Evolutionary conservation across 495 filamentous ascomycete genomes (phyloP).

Genomic region (Beverwykella pulmonaria): DNA sequence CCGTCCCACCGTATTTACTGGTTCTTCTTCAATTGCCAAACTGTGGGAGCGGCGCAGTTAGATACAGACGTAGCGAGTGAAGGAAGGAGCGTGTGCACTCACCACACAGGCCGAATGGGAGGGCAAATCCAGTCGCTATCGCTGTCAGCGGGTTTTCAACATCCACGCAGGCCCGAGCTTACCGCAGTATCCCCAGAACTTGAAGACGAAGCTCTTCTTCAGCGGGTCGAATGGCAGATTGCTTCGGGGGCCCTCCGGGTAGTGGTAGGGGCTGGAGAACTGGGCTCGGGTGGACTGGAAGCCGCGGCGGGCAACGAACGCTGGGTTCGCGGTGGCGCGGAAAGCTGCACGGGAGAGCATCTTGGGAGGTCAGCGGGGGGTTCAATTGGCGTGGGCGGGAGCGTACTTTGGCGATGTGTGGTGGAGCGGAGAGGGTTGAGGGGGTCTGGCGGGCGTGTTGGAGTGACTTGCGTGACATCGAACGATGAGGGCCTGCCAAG

Average conservation of each 20-base stretch:
- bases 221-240: slow-evolving; percentile 97
- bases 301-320: slow-evolving; percentile 80
- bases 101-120: slow-evolving; percentile 83
- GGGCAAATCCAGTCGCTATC: slow-evolving; percentile 71
- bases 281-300: slow-evolving; percentile 89
- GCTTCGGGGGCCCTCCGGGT: slow-evolving; percentile 90
- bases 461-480: slow-evolving; percentile 12
- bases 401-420: slow-evolving; percentile 29
- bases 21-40: slow-evolving; percentile 83
- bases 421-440: slow-evolving; percentile 17
- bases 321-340: slow-evolving; percentile 63
- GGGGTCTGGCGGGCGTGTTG: slow-evolving; percentile 1
- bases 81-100: slow-evolving; percentile 47
- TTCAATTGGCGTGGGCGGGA: slow-evolving; percentile 26
- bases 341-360: slow-evolving; percentile 83
- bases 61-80: not conserved
- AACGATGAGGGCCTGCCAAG: not conserved
- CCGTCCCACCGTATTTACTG: slow-evolving; percentile 15
- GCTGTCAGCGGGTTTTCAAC: slow-evolving; percentile 12
- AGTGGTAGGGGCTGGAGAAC: slow-evolving; percentile 91
- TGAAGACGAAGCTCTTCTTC: slow-evolving; percentile 76
- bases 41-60: slow-evolving; percentile 51
- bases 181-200: slow-evolving; percentile 84
- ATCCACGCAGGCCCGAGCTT: slow-evolving; percentile 40
- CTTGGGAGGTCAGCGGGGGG: slow-evolving; percentile 50